phyloP scores from a whole-genome alignment of 2,329 filamentous ascomycete genomes.

The Ophiocordyceps robertsii region DNA sequence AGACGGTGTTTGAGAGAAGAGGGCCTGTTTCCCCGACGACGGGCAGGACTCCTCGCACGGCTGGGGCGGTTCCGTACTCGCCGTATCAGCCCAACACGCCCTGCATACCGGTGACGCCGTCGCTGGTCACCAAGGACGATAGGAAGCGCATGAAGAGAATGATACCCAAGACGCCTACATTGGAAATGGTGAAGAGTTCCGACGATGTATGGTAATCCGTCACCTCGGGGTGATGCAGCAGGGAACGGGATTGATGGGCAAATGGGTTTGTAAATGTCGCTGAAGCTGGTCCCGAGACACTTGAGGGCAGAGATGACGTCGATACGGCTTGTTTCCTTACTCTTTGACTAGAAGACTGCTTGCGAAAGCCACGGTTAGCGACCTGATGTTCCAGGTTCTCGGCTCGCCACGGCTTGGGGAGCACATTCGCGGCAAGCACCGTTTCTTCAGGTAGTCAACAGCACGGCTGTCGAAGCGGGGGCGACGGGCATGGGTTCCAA shows the following conservation, averaged over 20 bases:
- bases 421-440: too few relatives aligned
- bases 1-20: slow-evolving; percentile 49
- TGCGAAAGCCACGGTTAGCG: background rate
- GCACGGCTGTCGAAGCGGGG: too few relatives aligned
- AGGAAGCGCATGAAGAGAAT: slow-evolving; percentile 54
- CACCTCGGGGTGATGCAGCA: too few relatives aligned
- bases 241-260: background rate
- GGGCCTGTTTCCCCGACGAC: slow-evolving; percentile 41
- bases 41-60: slow-evolving; percentile 48
- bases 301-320: background rate
- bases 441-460: too few relatives aligned
- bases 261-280: slow-evolving; percentile 12
- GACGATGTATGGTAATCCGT: slow-evolving; percentile 49
- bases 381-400: too few relatives aligned
- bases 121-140: slow-evolving; percentile 56
- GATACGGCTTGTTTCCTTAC: background rate
- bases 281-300: background rate
- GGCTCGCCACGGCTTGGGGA: too few relatives aligned
- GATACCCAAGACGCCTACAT: slow-evolving; percentile 48
- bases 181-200: slow-evolving; percentile 46
- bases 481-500: too few relatives aligned
- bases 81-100: slow-evolving; percentile 72
- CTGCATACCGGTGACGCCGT: slow-evolving; percentile 63
- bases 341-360: background rate
- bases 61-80: slow-evolving; percentile 53